A percentile compares a stretch with the other conserved stretches of the same genome.
phyloP scores from a whole-genome alignment of 495 filamentous ascomycete species.

The Cairneyella variabilis region DNA sequence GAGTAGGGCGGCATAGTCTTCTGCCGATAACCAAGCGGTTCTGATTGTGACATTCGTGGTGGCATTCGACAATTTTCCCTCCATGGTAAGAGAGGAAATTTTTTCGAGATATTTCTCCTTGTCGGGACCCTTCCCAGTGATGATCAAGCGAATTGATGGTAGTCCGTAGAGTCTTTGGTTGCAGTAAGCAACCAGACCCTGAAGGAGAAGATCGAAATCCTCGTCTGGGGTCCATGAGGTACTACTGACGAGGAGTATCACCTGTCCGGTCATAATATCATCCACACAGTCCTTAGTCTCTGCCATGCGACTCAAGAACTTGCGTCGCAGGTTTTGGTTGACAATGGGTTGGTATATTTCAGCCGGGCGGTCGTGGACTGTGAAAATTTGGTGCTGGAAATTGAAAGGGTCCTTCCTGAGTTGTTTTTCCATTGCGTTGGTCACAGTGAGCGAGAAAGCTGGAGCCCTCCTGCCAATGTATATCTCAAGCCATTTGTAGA shows the following conservation, averaged over 20 bases:
- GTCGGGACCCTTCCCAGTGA: constrained; percentile 90
- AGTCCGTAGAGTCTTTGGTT: constrained; percentile 35
- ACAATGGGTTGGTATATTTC: constrained; percentile 71
- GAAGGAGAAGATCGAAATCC: constrained; percentile 87
- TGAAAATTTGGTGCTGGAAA: constrained; percentile 58
- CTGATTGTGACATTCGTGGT: constrained; percentile 63
- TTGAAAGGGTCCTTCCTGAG: constrained; percentile 58
- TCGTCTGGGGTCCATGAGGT: constrained; percentile 98
- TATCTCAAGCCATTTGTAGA: constrained; percentile 75
- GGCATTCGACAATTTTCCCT: constrained; percentile 60
- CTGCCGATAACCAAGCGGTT: constrained; percentile 77
- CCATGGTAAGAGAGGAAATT: constrained; percentile 53
- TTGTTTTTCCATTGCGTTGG: constrained; percentile 76
- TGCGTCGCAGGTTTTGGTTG: constrained; percentile 38
- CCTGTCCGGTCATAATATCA: constrained; percentile 49
- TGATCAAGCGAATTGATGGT: constrained; percentile 73
- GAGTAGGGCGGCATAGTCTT: constrained; percentile 84
- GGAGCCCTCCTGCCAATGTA: constrained; percentile 60
- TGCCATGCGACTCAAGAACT: constrained; percentile 58
- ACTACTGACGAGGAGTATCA: constrained; percentile 74
- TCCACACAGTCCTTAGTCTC: constrained; percentile 54
- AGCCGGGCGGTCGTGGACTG: constrained; percentile 86
- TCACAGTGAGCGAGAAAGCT: constrained; percentile 78
- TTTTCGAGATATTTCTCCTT: constrained; percentile 67
- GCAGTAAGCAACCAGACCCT: constrained; percentile 70